A percentile compares a stretch with the other conserved stretches of the same genome.
These are phyloP conservation scores for Suillus hirtellus DNA, from an alignment of 768 basidiomycete species.

Conservation along the genomic window DNA sequence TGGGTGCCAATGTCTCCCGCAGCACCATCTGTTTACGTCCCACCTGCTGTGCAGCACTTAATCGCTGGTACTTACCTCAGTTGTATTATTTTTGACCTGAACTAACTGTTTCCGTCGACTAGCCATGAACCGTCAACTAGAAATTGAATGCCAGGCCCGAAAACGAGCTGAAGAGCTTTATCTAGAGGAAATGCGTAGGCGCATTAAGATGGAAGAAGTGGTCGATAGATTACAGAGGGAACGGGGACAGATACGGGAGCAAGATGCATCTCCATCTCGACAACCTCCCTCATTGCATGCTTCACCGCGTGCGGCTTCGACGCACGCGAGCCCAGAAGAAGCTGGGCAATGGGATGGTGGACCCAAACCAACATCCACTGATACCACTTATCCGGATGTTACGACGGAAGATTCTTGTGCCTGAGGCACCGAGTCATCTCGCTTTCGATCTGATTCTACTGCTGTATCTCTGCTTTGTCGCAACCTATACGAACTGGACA, in stretches of 20 bases:
- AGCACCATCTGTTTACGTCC: conserved; percentile 33
- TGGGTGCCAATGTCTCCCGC: conserved; percentile 31
- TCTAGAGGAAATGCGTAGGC: conserved; percentile 32
- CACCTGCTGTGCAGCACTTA: conserved; percentile 35
- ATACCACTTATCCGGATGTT: background rate
- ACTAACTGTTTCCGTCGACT: conserved; percentile 8
- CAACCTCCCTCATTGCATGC: background rate
- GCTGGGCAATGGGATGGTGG: background rate
- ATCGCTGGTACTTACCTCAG: conserved; percentile 31
- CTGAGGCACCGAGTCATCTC: background rate
- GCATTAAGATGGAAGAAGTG: conserved; percentile 32
- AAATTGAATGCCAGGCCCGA: conserved; percentile 33
- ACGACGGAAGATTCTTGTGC: background rate
- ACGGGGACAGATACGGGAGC: conserved; percentile 9
- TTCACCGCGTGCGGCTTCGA: background rate
- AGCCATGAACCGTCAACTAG: conserved; percentile 38
- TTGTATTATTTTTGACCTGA: background rate
- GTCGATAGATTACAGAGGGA: conserved; percentile 20
- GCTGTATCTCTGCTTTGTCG: background rate
- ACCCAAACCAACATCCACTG: background rate
- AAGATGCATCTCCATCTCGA: background rate
- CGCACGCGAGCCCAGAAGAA: background rate
- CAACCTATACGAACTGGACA: background rate
- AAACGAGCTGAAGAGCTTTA: conserved; percentile 33
- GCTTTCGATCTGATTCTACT: background rate